Conservation (phyloP, 371 early-diverging fungal species). For the Rhizopus delemar region DNA sequence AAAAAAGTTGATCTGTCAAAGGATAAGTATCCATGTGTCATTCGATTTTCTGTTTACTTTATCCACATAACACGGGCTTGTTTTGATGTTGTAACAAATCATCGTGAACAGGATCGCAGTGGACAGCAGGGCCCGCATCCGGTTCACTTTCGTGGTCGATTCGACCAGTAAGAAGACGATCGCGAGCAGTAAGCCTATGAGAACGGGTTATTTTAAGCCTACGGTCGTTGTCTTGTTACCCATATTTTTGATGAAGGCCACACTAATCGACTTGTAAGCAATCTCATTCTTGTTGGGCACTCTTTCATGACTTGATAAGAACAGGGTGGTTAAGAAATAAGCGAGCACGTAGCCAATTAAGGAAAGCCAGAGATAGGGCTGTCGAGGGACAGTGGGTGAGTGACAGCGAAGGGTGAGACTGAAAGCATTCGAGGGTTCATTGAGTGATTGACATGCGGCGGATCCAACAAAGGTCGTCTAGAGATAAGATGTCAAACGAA, state of each 20-base stretch:
- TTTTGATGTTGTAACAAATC: conserved; percentile 65
- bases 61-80: conserved; percentile 61
- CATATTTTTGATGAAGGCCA: conserved; percentile 74
- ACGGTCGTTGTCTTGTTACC: conserved; percentile 30
- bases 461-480: conserved; percentile 62
- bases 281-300: conserved; percentile 70
- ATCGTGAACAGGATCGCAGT: conserved; percentile 58
- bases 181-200: conserved; percentile 48
- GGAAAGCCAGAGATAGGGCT: conserved; percentile 63
- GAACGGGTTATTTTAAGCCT: neutral
- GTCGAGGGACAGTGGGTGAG: conserved; percentile 47
- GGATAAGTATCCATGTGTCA: neutral
- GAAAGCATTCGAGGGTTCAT: conserved; percentile 40
- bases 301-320: conserved; percentile 72
- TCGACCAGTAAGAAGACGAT: conserved; percentile 60
- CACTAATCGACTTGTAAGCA: conserved; percentile 68
- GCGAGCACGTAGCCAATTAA: conserved; percentile 64
- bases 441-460: conserved; percentile 60
- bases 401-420: conserved; percentile 54
- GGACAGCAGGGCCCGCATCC: conserved; percentile 58
- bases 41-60: conserved; percentile 36
- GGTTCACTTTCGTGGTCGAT: conserved; percentile 52
- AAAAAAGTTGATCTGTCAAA: conserved; percentile 55
- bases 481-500: neutral
- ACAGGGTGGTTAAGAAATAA: conserved; percentile 65